Conservation (phyloP, 1,284 basidiomycete species). For the Phellinidium pouzarii region DNA sequence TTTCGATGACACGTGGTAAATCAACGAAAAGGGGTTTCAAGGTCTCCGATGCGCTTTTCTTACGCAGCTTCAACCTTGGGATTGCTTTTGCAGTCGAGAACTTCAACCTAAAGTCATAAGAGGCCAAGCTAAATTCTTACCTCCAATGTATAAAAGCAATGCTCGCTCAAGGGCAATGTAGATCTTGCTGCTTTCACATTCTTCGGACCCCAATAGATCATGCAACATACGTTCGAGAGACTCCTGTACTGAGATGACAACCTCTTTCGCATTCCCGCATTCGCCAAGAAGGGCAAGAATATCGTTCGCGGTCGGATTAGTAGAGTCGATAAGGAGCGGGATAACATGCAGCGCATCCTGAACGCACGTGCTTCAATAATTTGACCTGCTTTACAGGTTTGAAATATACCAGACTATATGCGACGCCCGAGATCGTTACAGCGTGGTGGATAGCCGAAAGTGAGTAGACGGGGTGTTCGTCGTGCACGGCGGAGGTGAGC, state of each 20-base stretch:
- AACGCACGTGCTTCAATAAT: background rate
- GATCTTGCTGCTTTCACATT: constrained; percentile 29
- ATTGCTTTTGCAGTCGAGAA: constrained; percentile 35
- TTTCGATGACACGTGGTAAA: constrained; percentile 4
- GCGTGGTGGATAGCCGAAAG: constrained; percentile 22
- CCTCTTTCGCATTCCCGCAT: constrained; percentile 49
- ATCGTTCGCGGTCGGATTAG: constrained; percentile 33
- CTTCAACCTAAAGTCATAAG: background rate
- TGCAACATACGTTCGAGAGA: constrained; percentile 40
- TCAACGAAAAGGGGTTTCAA: constrained; percentile 10
- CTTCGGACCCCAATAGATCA: constrained; percentile 23
- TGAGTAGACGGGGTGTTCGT: constrained; percentile 21
- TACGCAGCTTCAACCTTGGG: constrained; percentile 42
- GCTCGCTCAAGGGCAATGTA: constrained; percentile 27
- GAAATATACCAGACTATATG: constrained; percentile 23
- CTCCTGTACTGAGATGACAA: constrained; percentile 56
- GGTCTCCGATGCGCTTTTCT: constrained; percentile 37
- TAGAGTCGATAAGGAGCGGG: constrained; percentile 37
- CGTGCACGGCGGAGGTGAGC: constrained; percentile 24
- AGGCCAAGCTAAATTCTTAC: constrained; percentile 25
- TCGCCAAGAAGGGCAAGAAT: constrained; percentile 40
- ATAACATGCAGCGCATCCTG: constrained; percentile 49
- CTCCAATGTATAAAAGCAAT: constrained; percentile 33
- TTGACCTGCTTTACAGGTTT: background rate
- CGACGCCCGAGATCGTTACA: constrained; percentile 19